phyloP scores from a whole-genome alignment of 306 rosid genomes.

The Inga laurina region DNA sequence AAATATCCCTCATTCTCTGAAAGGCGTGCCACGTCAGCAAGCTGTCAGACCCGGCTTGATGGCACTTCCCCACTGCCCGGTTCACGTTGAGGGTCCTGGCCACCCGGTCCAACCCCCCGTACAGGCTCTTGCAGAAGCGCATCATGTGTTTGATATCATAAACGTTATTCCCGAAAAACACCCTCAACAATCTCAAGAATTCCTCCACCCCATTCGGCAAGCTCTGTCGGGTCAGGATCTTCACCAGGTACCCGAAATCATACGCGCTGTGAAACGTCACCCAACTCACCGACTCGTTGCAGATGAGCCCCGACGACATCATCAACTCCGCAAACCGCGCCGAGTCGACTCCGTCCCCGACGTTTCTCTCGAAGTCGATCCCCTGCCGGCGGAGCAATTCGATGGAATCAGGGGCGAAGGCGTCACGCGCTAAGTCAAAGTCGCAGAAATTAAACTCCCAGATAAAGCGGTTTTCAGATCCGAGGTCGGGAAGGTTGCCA shows the following conservation, averaged over 20 bases:
- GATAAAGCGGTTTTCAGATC: conserved; percentile 33
- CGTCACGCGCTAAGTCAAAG: conserved; percentile 55
- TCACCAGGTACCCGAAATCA: conserved; percentile 73
- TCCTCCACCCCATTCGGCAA: conserved; percentile 49
- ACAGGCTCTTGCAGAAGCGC: conserved; percentile 60
- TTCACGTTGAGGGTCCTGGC: conserved; percentile 60
- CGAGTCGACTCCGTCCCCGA: conserved; percentile 41
- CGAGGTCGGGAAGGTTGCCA: conserved; percentile 72
- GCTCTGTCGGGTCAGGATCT: conserved; percentile 52
- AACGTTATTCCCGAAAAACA: conserved; percentile 54
- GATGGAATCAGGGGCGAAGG: conserved; percentile 67
- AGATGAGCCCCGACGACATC: conserved; percentile 63
- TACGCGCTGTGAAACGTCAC: conserved; percentile 73
- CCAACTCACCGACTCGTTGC: conserved; percentile 61
- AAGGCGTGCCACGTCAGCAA: conserved; percentile 80
- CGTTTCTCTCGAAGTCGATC: conserved; percentile 56
- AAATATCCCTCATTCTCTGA: conserved; percentile 68
- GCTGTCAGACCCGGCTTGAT: conserved; percentile 88
- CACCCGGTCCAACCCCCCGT: conserved; percentile 72
- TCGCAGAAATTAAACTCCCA: conserved; percentile 83
- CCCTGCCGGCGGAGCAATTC: conserved; percentile 62
- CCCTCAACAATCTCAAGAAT: conserved; percentile 42
- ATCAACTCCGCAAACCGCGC: conserved; percentile 50
- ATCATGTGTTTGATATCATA: conserved; percentile 78
- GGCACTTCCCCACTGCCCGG: conserved; percentile 77